Evolutionary conservation across 345 rosid species (phyloP).

Genomic region (Citrus medica): DNA sequence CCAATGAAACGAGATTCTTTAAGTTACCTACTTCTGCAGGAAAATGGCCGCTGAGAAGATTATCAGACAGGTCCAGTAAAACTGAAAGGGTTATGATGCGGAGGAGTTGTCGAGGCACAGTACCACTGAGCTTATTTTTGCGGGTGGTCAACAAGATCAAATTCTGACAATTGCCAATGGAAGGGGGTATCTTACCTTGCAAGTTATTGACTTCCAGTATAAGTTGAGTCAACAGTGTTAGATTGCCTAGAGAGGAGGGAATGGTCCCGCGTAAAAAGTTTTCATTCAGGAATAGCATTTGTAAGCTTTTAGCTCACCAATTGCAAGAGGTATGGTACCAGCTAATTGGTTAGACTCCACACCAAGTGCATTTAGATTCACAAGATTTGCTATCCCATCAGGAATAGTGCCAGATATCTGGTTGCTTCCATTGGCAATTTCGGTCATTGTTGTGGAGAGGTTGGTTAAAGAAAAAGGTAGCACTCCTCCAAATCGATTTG

Average conservation of each 20-base stretch:
- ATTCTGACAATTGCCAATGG: neutral
- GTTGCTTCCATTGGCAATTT: rapidly evolving
- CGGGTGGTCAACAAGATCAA: neutral
- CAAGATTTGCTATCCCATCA: conserved; percentile 14
- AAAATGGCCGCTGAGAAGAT: conserved; percentile 8
- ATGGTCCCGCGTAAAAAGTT: conserved; percentile 11
- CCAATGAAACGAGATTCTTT: neutral
- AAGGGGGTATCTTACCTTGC: conserved; percentile 11
- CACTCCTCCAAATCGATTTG: conserved; percentile 13
- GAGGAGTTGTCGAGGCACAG: neutral
- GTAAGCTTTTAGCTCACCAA: neutral
- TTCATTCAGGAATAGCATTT: rapidly evolving
- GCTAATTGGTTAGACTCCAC: conserved; percentile 1
- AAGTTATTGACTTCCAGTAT: neutral
- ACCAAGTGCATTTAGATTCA: neutral
- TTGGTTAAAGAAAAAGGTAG: neutral
- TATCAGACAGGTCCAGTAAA: neutral
- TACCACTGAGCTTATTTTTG: conserved; percentile 9
- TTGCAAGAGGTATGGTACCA: neutral
- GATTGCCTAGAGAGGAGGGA: conserved; percentile 1
- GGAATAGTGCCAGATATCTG: neutral
- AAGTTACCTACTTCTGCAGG: conserved; percentile 1
- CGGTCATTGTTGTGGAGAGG: neutral
- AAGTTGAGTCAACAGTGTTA: neutral
- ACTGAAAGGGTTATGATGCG: neutral